Evolutionary conservation across 129 eudicot genomes (phyloP), one percentile per base, ranked within the genome.

Genomic region (Centrapalus pauciflorus): DNA sequence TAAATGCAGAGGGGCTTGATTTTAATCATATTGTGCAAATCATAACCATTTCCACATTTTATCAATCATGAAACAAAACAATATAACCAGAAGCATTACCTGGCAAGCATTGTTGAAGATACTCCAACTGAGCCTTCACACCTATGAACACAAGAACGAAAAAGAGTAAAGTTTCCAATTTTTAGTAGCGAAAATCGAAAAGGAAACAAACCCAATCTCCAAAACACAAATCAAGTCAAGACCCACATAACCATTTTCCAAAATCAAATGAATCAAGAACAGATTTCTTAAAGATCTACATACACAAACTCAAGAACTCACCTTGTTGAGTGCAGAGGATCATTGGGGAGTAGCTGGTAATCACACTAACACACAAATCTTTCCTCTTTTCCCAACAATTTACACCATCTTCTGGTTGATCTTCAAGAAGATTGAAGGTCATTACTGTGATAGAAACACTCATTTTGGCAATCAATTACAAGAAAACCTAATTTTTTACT

Each of bases 251-350:
- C 26, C 45, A 64, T 16, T 57, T 72, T 55, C 19, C 48, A 48
- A 75, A 61, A 29, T 14, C 2, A 23, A 66, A 55, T 8, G 41
- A 57, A 67, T 33, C 57, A 72, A 75, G 24, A 37, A 48, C 11
- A 63, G 0, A 21, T 38, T 19, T 40, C 43, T 19, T 61, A 2
- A 66, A 82, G 82, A 87, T 80, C 80, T 70, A 49, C 54, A 60
- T 17, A 16, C 0, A 69, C 21, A 24, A n/a, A 16, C 4, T 33
- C 11, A 40, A 13, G 69, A 41, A 21, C 25, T 20, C 38, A 93
- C 98, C 98, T 84, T 88, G 98, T 76, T 93, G 98, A 14, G 96
- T 93, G 55, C 98, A 93, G 23, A 93, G 81, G 65, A 93, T 88
- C 62, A 82, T 73, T 10, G 98, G 98, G 37, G 95, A 88, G 24